Evolutionary conservation across 2,329 filamentous ascomycete species (phyloP).

Genomic region (Colletotrichum australisinense): DNA sequence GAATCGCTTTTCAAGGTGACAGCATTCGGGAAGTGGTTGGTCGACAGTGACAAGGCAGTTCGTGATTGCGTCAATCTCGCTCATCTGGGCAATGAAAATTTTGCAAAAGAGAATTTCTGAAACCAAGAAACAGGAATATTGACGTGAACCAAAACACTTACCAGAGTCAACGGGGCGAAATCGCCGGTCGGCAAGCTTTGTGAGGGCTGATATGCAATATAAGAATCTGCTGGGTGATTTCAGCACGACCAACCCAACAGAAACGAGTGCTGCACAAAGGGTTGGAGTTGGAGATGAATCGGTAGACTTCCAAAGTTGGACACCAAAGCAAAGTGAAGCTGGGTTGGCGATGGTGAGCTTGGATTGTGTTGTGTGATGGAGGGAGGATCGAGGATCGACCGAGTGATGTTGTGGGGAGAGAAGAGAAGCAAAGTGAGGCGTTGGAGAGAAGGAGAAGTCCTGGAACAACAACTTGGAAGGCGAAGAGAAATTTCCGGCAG

Average conservation of each 20-base stretch:
- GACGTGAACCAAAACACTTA: not conserved
- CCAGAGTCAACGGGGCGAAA: conserved; percentile 2
- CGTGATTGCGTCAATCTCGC: not conserved
- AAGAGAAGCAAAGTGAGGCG: not conserved
- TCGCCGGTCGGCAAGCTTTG: conserved; percentile 40
- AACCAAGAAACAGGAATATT: not conserved
- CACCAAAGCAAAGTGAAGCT: conserved; percentile 15
- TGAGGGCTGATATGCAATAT: conserved; percentile 52
- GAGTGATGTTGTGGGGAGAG: no score
- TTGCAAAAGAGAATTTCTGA: not conserved
- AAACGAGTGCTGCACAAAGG: not conserved
- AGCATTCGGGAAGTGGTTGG: not conserved
- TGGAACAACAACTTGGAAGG: not conserved
- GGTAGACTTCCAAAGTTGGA: conserved; percentile 26
- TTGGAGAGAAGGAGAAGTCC: not conserved
- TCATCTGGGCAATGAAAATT: not conserved
- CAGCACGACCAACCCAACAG: not conserved
- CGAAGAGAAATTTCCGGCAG: not conserved
- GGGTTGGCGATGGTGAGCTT: not conserved
- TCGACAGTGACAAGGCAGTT: not conserved
- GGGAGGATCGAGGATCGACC: not conserved
- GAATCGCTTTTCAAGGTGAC: not conserved
- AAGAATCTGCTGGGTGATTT: conserved; percentile 35
- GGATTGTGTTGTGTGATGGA: not conserved
- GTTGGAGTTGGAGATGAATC: not conserved